Base-by-base conservation (phyloP, 768 basidiomycete genomes). In the Porphyrellus cyaneotinctus region DNA sequence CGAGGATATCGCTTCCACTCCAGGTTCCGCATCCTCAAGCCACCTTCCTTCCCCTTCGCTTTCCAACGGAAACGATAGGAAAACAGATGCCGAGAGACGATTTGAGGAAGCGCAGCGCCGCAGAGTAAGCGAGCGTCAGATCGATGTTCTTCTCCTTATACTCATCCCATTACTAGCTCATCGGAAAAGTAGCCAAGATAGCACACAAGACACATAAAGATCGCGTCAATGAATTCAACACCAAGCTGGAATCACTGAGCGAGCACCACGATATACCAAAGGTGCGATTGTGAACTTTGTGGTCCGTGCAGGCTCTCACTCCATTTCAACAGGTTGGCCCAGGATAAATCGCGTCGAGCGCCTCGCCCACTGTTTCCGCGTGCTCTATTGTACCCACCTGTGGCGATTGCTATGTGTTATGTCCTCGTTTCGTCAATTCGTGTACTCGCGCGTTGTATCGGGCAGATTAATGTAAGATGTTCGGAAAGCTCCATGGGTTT, bases 191-290 rank as follows among this genome's bases (percentile, higher is more conserved):
- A 17, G 78, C 81, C 17, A 89, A 82, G 70, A 64, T 89, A 63
- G 92, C 93, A 0, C 75, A 75, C 62, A 91, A 88, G 74, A 91
- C 89, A 7, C 93, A 97, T 72, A 97, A 97, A 72, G 93, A 97
- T 55, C 85, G 93, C 38, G 93, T 97, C 33, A 84, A 81, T 58
- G 91, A 94, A 63, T 91, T 95, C 63, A 97, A 97, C 64, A 63
- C 79, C 23, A 88, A 94, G 66, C 76, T 97, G 10, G 93, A 95
- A 71, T 74, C 81, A 52, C 78, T 94, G 52, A 90, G 88, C 69
- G 92, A 95, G 74, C 93, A 94, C 78, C 90, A 95, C 70, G 92
- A 95, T 68, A 93, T 94, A 63, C 92, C 92, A 36, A 94, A 95
- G 80, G 91, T 85, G 66, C 54, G 72, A 63, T 44, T 43, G 51